Evolutionary conservation across 371 early-diverging fungal species (phyloP).

Genomic region (Haplosporangium sp.): DNA sequence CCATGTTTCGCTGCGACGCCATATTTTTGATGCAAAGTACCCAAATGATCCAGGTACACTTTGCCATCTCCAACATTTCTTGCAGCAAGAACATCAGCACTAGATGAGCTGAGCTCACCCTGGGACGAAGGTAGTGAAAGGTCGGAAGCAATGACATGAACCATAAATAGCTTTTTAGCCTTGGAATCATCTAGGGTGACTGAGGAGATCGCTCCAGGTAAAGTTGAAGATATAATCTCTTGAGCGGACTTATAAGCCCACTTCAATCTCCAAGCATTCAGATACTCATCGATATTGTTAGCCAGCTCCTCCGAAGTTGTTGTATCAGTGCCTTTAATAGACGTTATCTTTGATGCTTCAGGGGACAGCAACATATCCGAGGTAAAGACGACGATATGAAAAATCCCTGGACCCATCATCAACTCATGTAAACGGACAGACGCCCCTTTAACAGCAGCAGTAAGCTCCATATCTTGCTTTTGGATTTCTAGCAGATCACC

Average conservation of each 20-base stretch:
- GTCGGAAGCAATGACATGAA: slow-evolving; percentile 26
- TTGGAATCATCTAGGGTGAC: slow-evolving; percentile 8
- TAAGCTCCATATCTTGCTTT: slow-evolving; percentile 5
- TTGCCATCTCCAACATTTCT: slow-evolving; percentile 42
- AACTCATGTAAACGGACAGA: slow-evolving; percentile 30
- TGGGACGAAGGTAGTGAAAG: neutral
- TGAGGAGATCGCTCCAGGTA: neutral
- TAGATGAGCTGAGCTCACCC: neutral
- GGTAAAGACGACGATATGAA: slow-evolving; percentile 40
- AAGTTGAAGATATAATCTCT: slow-evolving; percentile 1
- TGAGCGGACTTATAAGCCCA: slow-evolving; percentile 20
- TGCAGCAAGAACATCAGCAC: slow-evolving; percentile 4
- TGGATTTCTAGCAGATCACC: slow-evolving; percentile 21
- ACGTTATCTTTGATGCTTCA: neutral
- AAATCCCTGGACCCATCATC: slow-evolving; percentile 30
- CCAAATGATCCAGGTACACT: slow-evolving; percentile 34
- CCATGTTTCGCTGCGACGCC: slow-evolving; percentile 34
- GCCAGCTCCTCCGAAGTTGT: slow-evolving; percentile 12
- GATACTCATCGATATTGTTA: slow-evolving; percentile 10
- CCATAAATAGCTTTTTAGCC: slow-evolving; percentile 20
- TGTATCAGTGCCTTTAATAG: slow-evolving; percentile 16
- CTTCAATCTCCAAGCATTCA: slow-evolving; percentile 22
- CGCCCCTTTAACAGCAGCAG: neutral
- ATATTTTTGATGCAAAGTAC: slow-evolving; percentile 33
- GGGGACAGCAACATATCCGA: slow-evolving; percentile 23